These are phyloP conservation scores for Termitomyces sp. DNA, from an alignment of 768 basidiomycete species.

Conservation along the genomic window DNA sequence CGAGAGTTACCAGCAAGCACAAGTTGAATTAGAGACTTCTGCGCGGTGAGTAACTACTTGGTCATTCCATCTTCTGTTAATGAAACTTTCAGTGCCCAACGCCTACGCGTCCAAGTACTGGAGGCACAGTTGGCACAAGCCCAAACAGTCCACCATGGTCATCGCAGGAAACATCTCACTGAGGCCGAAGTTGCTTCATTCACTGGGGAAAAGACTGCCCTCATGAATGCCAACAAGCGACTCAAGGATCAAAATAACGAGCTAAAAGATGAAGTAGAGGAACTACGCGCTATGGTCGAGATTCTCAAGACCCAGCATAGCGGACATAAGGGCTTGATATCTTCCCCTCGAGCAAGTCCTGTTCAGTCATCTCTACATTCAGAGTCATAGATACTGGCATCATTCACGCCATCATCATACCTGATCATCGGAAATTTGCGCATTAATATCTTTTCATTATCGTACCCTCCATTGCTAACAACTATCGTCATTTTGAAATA, in stretches of 20 bases:
- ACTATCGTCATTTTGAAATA: not conserved
- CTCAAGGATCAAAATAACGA: slow-evolving; percentile 53
- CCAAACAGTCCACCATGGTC: slow-evolving; percentile 29
- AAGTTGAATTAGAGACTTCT: slow-evolving; percentile 48
- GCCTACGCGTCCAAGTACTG: slow-evolving; percentile 56
- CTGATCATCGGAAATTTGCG: not conserved
- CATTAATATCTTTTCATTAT: not conserved
- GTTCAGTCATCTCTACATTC: not conserved
- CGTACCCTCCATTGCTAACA: not conserved
- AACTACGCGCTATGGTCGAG: slow-evolving; percentile 68
- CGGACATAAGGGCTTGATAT: slow-evolving; percentile 19
- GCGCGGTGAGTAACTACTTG: slow-evolving; percentile 42
- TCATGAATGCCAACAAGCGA: slow-evolving; percentile 44
- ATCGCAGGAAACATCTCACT: slow-evolving; percentile 24
- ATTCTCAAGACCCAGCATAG: slow-evolving; percentile 51
- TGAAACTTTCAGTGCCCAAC: slow-evolving; percentile 36
- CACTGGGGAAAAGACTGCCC: slow-evolving; percentile 36
- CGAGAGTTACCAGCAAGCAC: slow-evolving; percentile 50
- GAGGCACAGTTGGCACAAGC: slow-evolving; percentile 48
- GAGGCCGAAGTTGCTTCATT: slow-evolving; percentile 39
- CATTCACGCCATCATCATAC: not conserved
- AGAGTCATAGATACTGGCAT: not conserved
- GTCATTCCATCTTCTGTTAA: not conserved
- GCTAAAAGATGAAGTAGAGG: slow-evolving; percentile 43
- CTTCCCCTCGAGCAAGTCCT: not conserved